A percentile compares a stretch with the other conserved stretches of the same genome.
Conservation (phyloP, 2,329 filamentous ascomycete species). For the Neofusicoccum kwambonambiense region DNA sequence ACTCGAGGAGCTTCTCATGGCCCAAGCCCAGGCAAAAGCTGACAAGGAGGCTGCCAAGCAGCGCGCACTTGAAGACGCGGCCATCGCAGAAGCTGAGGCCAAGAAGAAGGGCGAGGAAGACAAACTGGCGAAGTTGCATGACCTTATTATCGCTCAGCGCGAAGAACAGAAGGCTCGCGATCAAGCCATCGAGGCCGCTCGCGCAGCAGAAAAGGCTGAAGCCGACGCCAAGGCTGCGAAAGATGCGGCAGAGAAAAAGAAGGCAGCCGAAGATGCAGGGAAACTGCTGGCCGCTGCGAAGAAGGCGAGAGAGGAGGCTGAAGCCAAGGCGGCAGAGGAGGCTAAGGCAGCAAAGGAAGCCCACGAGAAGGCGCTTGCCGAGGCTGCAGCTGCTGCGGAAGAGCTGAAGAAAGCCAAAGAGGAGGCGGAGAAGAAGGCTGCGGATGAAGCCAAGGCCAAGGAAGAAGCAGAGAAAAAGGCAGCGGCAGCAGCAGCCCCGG, state of each 20-base stretch:
- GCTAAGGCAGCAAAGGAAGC: conserved; percentile 28
- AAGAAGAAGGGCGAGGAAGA: conserved; percentile 38
- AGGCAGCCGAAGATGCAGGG: conserved; percentile 37
- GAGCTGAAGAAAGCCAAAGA: conserved; percentile 55
- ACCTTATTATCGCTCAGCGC: conserved; percentile 43
- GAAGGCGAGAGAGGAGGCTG: conserved; percentile 33
- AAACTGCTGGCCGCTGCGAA: conserved; percentile 31
- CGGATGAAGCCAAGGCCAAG: conserved; percentile 43
- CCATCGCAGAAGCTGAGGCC: conserved; percentile 27
- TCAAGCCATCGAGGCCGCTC: conserved; percentile 29
- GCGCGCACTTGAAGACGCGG: conserved; percentile 33
- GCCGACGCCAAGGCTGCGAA: conserved; percentile 51
- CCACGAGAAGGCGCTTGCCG: conserved; percentile 32
- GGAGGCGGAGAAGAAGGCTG: conserved; percentile 43
- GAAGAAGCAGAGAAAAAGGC: conserved; percentile 47
- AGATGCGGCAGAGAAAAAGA: conserved; percentile 49
- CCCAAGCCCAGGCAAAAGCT: conserved; percentile 36
- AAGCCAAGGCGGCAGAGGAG: conserved; percentile 32
- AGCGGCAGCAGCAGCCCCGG: conserved; percentile 37
- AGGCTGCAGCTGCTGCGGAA: conserved; percentile 48
- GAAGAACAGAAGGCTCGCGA: conserved; percentile 41
- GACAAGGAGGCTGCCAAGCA: conserved; percentile 37
- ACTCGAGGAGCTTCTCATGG: conserved; percentile 36
- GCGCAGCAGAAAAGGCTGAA: conserved; percentile 28
- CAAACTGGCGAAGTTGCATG: conserved; percentile 32